Percentiles rank a stretch among this genome's conserved stretches.
Conservation (phyloP, 2,329 filamentous ascomycete species). For the Fusarium praegraminearum region DNA sequence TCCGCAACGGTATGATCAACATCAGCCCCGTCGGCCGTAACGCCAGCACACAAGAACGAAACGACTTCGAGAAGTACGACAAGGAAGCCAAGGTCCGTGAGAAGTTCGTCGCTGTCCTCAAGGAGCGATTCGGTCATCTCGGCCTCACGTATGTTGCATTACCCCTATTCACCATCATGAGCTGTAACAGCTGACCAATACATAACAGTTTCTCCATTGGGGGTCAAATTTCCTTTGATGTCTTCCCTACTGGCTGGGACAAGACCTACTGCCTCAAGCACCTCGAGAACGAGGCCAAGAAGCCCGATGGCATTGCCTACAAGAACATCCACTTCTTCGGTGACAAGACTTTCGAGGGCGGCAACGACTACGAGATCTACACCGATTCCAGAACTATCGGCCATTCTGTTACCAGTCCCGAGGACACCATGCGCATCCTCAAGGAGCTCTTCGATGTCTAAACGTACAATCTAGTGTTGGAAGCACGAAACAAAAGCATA, state of each 20-base stretch:
- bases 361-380: slow-evolving; percentile 97
- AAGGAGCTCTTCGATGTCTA: slow-evolving; percentile 83
- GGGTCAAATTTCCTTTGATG: slow-evolving; percentile 97
- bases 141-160: slow-evolving; percentile 78
- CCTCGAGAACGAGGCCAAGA: slow-evolving; percentile 81
- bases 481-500: slow-evolving; percentile 27
- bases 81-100: slow-evolving; percentile 79
- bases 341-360: slow-evolving; percentile 91
- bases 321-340: slow-evolving; percentile 97
- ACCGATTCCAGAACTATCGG: slow-evolving; percentile 83
- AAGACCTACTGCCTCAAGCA: slow-evolving; percentile 97
- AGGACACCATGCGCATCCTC: slow-evolving; percentile 83
- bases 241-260: slow-evolving; percentile 97
- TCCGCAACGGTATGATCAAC: slow-evolving; percentile 93
- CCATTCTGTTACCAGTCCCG: slow-evolving; percentile 83
- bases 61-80: slow-evolving; percentile 86
- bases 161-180: slow-evolving; percentile 6
- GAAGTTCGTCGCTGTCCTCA: slow-evolving; percentile 80
- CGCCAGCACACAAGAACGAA: slow-evolving; percentile 81
- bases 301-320: slow-evolving; percentile 78
- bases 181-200: slow-evolving; percentile 15
- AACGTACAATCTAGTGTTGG: slow-evolving; percentile 20
- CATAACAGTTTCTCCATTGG: slow-evolving; percentile 84
- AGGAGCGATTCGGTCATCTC: slow-evolving; percentile 83
- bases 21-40: slow-evolving; percentile 87